These are phyloP conservation scores for Stemphylium lycopersici DNA, from an alignment of 2,329 filamentous ascomycete genomes.

Conservation along the genomic window DNA sequence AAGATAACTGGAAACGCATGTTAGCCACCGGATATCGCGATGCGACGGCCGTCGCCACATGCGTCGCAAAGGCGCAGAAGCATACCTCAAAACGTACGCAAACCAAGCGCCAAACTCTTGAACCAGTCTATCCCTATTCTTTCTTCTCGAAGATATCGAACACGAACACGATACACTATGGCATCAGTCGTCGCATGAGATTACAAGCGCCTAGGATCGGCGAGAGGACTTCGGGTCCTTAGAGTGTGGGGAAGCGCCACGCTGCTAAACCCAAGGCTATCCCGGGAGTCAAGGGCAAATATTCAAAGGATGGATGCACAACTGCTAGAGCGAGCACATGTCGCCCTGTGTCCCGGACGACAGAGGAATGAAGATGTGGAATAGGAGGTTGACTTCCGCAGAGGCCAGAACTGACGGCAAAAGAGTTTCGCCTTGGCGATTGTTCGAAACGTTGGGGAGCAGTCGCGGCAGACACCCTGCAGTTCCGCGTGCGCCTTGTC, in stretches of 20 bases:
- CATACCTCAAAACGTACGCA: slow-evolving; percentile 46
- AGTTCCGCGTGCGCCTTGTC: slow-evolving; percentile 28
- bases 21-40: slow-evolving; percentile 25
- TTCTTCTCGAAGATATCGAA: slow-evolving; percentile 44
- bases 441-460: slow-evolving; percentile 41
- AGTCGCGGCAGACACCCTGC: slow-evolving; percentile 35
- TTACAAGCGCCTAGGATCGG: slow-evolving; percentile 37
- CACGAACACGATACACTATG: slow-evolving; percentile 44
- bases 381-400: slow-evolving; percentile 24
- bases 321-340: slow-evolving; percentile 47
- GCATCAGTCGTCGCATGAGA: slow-evolving; percentile 46
- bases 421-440: slow-evolving; percentile 38
- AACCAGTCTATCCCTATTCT: slow-evolving; percentile 53
- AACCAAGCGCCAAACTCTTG: slow-evolving; percentile 50
- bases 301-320: slow-evolving; percentile 36
- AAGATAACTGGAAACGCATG: slow-evolving; percentile 35
- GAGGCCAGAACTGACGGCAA: slow-evolving; percentile 33
- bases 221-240: slow-evolving; percentile 38
- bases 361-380: slow-evolving; percentile 30
- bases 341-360: slow-evolving; percentile 44
- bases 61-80: slow-evolving; percentile 14
- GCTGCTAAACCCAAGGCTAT: slow-evolving; percentile 38
- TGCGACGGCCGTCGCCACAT: slow-evolving; percentile 7
- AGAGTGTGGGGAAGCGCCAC: slow-evolving; percentile 49
- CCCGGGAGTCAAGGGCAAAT: slow-evolving; percentile 38